Base-by-base conservation (phyloP, 495 filamentous ascomycete genomes). In the Aspergillus mulundensis region DNA sequence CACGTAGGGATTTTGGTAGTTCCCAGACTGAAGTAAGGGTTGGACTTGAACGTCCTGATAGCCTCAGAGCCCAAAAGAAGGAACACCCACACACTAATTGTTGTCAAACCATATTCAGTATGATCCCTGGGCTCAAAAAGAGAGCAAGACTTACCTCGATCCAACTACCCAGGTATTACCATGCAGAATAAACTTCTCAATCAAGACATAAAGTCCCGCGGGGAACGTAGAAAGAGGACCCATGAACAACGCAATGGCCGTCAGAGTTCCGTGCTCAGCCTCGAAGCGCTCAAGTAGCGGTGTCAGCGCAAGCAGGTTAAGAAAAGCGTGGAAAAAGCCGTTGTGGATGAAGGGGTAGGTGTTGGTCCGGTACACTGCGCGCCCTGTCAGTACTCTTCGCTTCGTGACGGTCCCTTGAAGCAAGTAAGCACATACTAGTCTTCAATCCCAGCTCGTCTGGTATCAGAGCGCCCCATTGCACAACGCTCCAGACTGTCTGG, bases 231-330 rank as follows among this genome's bases (percentile, higher is more conserved):
- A 88, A 38, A 95, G 77, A 42, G 90, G 90, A 47, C 94, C 95
- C 59, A 91, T 78, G 68, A 97, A 95, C 61, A 97, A 77, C 34
- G 88, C 81, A 45, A 93, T 62, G 18, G 90, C 84, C 23, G 87
- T 86, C 61, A 97, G 74, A n/a, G 92, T 96, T 23, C 94, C 94
- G 73, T 94, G 80, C 65, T 96, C 93, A n/a, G 84, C 77, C 72
- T 98, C 94, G 67, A 97, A 98, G 44, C 91, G 81, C 70, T 96
- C 92, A 59, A 97, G 66, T 44, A 98, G 74, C 15, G 94, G 94
- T 11, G 84, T 84, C 56, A 97, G 70, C 4, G 91, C 87, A 44
- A 96, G 16, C 40, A 87, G 65, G 70, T 97, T 96, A 62, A 97
- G 67, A 25, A 93, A 59, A 44, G 84, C 74, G 67, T 97, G 94